Evolutionary conservation across 768 basidiomycete species (phyloP).

Genomic region (Porpolomopsis calyptriformis): DNA sequence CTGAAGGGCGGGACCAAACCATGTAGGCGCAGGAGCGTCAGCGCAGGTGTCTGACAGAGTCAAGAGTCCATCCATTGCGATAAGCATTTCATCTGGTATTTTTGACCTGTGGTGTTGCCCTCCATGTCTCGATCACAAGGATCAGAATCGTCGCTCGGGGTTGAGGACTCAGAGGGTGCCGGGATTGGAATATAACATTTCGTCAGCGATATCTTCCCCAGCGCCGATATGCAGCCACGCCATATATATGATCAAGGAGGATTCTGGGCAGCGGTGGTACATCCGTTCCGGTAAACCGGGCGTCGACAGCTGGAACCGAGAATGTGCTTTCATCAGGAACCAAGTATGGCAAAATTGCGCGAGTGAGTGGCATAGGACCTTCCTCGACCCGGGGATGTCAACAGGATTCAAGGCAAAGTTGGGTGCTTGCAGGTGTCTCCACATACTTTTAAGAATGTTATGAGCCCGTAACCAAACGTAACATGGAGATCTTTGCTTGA

Average conservation of each 20-base stretch:
- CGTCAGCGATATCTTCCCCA: conserved; percentile 9
- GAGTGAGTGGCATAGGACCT: conserved; percentile 11
- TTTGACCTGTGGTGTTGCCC: conserved; percentile 6
- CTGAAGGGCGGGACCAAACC: no score
- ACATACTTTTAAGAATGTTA: no score
- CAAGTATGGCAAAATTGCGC: conserved; percentile 9
- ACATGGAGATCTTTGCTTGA: no score
- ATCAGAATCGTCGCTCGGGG: not conserved
- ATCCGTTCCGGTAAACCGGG: not conserved
- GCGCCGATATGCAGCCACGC: conserved; percentile 11
- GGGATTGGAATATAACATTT: conserved; percentile 7
- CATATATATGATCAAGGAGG: conserved; percentile 10
- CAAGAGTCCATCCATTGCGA: conserved; percentile 8
- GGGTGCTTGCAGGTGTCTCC: no score
- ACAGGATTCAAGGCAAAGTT: no score
- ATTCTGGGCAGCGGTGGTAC: not conserved
- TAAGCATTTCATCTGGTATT: conserved; percentile 8
- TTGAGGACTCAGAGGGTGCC: not conserved
- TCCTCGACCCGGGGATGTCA: conserved; percentile 8
- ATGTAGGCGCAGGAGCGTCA: no score
- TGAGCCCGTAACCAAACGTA: no score
- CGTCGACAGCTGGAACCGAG: not conserved
- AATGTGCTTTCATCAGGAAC: not conserved
- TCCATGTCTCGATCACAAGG: not conserved
- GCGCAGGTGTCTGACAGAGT: no score